Evolutionary conservation across 441 rosid genomes (phyloP).

Genomic region (Kokia cookei): DNA sequence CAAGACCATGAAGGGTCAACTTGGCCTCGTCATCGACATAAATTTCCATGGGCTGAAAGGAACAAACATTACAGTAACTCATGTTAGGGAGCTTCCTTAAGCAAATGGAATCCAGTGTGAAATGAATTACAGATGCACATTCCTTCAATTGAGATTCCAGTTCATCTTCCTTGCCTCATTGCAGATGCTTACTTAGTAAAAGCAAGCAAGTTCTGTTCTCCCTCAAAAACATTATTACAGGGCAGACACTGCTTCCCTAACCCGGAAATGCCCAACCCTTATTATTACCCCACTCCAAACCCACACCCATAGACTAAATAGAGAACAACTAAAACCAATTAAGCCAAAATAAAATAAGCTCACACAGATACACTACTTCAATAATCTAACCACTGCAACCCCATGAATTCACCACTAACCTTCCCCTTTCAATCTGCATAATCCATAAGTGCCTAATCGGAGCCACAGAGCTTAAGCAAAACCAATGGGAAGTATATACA

Average conservation of each 20-base stretch:
- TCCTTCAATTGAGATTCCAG: slow-evolving; percentile 38
- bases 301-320: neutral
- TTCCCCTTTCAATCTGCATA: slow-evolving; percentile 12
- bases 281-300: slow-evolving; percentile 3
- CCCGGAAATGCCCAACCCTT: slow-evolving; percentile 2
- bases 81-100: slow-evolving; percentile 59
- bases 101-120: slow-evolving; percentile 60
- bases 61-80: slow-evolving; percentile 69
- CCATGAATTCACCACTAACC: neutral
- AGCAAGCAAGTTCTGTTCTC: slow-evolving; percentile 16
- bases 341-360: neutral
- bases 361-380: neutral
- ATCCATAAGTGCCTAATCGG: slow-evolving; percentile 4
- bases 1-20: slow-evolving; percentile 97
- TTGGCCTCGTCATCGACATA: slow-evolving; percentile 97
- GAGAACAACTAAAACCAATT: neutral
- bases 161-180: slow-evolving; percentile 46
- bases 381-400: neutral
- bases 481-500: slow-evolving; percentile 6
- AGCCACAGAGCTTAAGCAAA: slow-evolving; percentile 10
- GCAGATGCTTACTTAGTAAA: slow-evolving; percentile 22
- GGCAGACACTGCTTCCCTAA: neutral
- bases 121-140: slow-evolving; percentile 46
- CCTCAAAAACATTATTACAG: slow-evolving; percentile 11
- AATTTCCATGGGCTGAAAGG: slow-evolving; percentile 97